Conservation (phyloP, 2,329 filamentous ascomycete genomes). For the Ophiosphaerella narmari region DNA sequence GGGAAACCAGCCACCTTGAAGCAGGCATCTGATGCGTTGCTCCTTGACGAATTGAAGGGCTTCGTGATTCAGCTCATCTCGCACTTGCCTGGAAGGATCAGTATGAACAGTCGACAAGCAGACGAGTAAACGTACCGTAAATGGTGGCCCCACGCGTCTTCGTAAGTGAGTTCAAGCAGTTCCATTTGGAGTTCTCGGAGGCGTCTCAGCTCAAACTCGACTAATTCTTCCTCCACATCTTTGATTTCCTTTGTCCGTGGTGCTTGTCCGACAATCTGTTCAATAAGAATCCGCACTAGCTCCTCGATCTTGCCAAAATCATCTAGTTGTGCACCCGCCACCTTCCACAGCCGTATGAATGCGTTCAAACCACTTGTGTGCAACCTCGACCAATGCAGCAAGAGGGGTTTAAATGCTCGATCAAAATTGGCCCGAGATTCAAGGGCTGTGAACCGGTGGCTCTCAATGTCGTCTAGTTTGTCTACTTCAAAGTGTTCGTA, state of each 20-base stretch:
- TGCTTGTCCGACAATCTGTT: conserved; percentile 85
- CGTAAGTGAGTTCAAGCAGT: conserved; percentile 85
- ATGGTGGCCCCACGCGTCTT: conserved; percentile 92
- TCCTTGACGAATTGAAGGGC: conserved; percentile 96
- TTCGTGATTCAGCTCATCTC: conserved; percentile 87
- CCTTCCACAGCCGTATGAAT: conserved; percentile 92
- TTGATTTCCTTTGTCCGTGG: conserved; percentile 79
- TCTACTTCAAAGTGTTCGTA: conserved; percentile 97
- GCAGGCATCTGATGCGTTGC: conserved; percentile 86
- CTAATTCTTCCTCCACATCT: conserved; percentile 87
- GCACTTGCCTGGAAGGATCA: conserved; percentile 65
- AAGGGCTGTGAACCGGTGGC: conserved; percentile 72
- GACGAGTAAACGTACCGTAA: conserved; percentile 56
- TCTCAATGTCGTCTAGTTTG: conserved; percentile 77
- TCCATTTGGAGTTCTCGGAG: conserved; percentile 92
- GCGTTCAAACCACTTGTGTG: conserved; percentile 84
- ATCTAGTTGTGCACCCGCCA: conserved; percentile 78
- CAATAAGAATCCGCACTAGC: conserved; percentile 84
- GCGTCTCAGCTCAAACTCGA: conserved; percentile 77
- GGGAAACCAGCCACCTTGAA: conserved; percentile 88
- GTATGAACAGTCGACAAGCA: background rate
- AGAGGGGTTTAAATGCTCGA: conserved; percentile 80
- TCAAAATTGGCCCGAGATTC: conserved; percentile 81
- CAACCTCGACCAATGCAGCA: conserved; percentile 90
- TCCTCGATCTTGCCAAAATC: conserved; percentile 96